Conservation (phyloP, 371 early-diverging fungal genomes). For the Zopfochytrium polystomum region DNA sequence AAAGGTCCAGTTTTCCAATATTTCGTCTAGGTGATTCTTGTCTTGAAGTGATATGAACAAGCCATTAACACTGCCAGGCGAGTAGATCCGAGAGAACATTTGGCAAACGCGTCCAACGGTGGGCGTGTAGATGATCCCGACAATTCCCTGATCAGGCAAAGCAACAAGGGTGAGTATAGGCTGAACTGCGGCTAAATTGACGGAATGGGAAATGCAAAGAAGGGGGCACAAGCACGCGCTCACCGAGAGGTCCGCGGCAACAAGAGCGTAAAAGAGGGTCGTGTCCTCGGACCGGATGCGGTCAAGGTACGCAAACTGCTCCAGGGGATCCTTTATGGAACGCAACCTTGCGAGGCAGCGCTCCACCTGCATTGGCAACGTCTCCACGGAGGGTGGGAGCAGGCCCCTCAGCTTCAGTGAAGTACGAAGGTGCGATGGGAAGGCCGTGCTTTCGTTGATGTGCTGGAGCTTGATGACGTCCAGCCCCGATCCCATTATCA, state of each 20-base stretch:
- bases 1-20: slow-evolving; percentile 66
- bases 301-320: slow-evolving; percentile 79
- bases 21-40: slow-evolving; percentile 62
- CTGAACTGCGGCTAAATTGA: neutral
- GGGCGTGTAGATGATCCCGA: slow-evolving; percentile 76
- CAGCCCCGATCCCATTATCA: too few species aligned
- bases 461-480: too few species aligned
- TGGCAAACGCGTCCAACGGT: slow-evolving; percentile 88
- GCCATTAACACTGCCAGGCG: slow-evolving; percentile 78
- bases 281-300: slow-evolving; percentile 73
- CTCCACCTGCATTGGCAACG: slow-evolving; percentile 63
- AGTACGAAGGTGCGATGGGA: too few species aligned
- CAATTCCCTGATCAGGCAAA: slow-evolving; percentile 25
- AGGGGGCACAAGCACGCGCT: neutral
- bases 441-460: too few species aligned
- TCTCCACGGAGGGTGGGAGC: slow-evolving; percentile 67
- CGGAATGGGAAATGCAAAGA: neutral
- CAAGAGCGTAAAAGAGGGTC: slow-evolving; percentile 73
- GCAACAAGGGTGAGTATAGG: neutral
- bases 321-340: slow-evolving; percentile 56
- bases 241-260: slow-evolving; percentile 62
- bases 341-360: slow-evolving; percentile 49
- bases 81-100: slow-evolving; percentile 83
- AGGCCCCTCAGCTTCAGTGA: slow-evolving; percentile 51
- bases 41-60: slow-evolving; percentile 78